Percentiles rank a stretch among this genome's conserved stretches.
phyloP scores from a whole-genome alignment of 306 rosid genomes.

The Parietaria judaica region DNA sequence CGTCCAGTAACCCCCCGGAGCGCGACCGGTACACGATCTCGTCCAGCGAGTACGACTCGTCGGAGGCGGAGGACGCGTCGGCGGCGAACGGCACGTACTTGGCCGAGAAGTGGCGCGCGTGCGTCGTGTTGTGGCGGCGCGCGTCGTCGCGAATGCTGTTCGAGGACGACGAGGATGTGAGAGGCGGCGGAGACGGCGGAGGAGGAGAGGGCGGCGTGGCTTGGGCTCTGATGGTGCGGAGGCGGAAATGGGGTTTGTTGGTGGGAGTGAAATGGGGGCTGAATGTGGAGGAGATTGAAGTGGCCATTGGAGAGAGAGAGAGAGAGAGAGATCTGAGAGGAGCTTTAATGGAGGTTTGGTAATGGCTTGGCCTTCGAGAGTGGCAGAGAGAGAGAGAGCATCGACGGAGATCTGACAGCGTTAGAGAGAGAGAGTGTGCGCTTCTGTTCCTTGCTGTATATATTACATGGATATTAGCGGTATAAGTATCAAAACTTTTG shows the following conservation, averaged over 20 bases:
- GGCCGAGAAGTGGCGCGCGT: slow-evolving; percentile 53
- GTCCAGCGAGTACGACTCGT: slow-evolving; percentile 71
- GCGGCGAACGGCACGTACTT: slow-evolving; percentile 68
- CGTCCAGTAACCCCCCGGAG: slow-evolving; percentile 72
- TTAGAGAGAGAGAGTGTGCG: no score
- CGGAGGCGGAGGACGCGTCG: slow-evolving; percentile 27
- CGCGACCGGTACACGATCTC: slow-evolving; percentile 76
- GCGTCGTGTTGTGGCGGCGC: slow-evolving; percentile 44
- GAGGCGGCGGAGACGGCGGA: not conserved
- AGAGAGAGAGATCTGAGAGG: not conserved
- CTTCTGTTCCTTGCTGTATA: no score
- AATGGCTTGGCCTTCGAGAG: not conserved
- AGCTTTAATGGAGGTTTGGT: not conserved
- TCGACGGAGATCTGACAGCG: no score
- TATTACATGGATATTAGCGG: no score
- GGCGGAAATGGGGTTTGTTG: slow-evolving; percentile 15
- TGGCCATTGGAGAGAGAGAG: slow-evolving; percentile 23
- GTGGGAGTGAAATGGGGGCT: slow-evolving; percentile 15
- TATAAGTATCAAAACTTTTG: no score
- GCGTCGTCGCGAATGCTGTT: slow-evolving; percentile 77
- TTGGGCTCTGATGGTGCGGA: slow-evolving; percentile 7
- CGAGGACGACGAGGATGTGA: slow-evolving; percentile 38
- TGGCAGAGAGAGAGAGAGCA: no score
- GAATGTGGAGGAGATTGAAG: slow-evolving; percentile 20
- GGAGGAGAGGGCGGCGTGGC: slow-evolving; percentile 12